Base-by-base conservation (phyloP, 768 basidiomycete species). In the Amanita fuliginea region DNA sequence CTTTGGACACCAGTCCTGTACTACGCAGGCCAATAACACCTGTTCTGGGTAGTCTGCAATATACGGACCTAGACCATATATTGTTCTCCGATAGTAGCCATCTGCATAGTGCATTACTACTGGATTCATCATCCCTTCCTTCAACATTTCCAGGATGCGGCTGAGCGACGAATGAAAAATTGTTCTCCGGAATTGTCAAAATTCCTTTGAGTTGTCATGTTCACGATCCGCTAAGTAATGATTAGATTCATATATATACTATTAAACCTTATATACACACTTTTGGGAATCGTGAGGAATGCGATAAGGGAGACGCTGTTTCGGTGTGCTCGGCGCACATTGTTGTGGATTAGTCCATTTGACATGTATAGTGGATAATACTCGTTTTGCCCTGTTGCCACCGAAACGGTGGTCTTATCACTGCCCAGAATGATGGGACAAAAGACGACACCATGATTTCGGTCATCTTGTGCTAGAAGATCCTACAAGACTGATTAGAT, bases 11-110 rank as follows among this genome's bases (percentile, higher is more conserved):
- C 28, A 30, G 42, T 67, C 64, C 3, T 28, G 52, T 46, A 58
- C 46, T 37, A 70, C 56, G 13, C 22, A 48, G 41, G 26, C 21
- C 24, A 56, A 46, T 35, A 42, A 26, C 0, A 53, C 59, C 51
- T 70, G 66, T 47, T 71, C 66, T 0, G 66, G 69, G 41, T 72
- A 71, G 48, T 72, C 65, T 0, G 67, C 67, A 52, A 72, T 70
- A 39, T 67, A 67, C 1, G 67, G 59, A 1, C 63, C 65, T 4
- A 72, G 47, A 1, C 58, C 59, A 54, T 62, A 71, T 10, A 68
- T 58, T 2, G 51, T 57, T 5, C 54, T 42, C 1, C 51, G 54
- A 42, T 51, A 67, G 46, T 66, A 57, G 0, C 65, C 58, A 55
- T 71, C 67, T 1, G 47, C 51, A 43, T 46, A 46, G 19, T 21